Evolutionary conservation across 1,284 basidiomycete genomes (phyloP), one percentile per base, ranked within the genome.

Genomic region (Heterobasidion annosum): DNA sequence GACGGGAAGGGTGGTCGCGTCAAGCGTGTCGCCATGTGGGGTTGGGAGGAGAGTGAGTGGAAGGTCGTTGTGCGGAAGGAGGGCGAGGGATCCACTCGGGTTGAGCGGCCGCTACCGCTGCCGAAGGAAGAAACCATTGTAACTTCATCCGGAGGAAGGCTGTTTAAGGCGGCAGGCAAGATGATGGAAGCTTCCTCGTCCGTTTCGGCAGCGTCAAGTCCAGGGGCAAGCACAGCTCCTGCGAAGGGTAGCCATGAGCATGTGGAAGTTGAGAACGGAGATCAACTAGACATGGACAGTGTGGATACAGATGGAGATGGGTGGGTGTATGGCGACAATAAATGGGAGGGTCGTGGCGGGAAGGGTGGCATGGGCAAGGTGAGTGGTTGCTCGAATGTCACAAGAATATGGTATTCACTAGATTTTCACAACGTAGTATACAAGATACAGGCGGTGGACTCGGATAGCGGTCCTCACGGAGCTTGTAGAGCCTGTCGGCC

Each of bases 251-350:
- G 55, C 35, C 47, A 60, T 49, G 58, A 58, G 4, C 52, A 56
- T 47, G 56, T 59, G 40, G 60, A 67, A 12, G 48, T 18, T 15
- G 61, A 54, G 18, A 61, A 66, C 18, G 61, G 60, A 50, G 56
- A 52, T 37, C 58, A 61, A 0, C 64, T 62, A 10, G 72, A 73
- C 44, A 75, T 75, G 13, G 72, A 73, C 44, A 77, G 76, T 34
- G 70, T 78, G 46, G 70, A 73, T 48, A 96, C 93, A 0, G 94
- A 98, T 66, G 65, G 75, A 1, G 92, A 96, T 56, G 94, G 94
- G 0, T 97, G 94, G 94, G 81, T 94, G 34, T 97, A 94, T 66
- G 90, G 87, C 2, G 95, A 96, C 64, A 98, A 98, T 69, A 95
- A 96, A 65, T 98, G 95, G 95, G 94, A 97, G 63, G 80, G 76